Evolutionary conservation across 352 stramenopile genomes (phyloP).

Genomic region (Phytophthora fragariae): DNA sequence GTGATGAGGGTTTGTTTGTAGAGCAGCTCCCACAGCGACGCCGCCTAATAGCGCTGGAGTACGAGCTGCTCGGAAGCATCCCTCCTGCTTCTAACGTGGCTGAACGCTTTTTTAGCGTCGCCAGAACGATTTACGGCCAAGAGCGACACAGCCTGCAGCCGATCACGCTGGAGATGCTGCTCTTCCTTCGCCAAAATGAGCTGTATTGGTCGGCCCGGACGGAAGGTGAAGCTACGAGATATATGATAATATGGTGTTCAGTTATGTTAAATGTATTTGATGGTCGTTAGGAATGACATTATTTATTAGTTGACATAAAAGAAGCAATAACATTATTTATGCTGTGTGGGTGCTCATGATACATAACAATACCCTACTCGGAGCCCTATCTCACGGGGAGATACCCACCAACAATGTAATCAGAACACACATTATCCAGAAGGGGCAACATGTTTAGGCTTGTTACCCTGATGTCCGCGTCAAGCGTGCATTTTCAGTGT

Average conservation of each 20-base stretch:
- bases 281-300: not conserved
- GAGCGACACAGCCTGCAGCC: not conserved
- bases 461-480: too few relatives aligned
- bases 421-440: too few relatives aligned
- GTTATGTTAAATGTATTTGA: conserved; percentile 1
- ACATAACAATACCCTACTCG: too few relatives aligned
- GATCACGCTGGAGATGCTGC: conserved; percentile 8
- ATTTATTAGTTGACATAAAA: not conserved
- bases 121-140: conserved; percentile 8
- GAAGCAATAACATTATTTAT: not conserved
- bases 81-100: not conserved
- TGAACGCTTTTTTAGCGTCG: conserved; percentile 10
- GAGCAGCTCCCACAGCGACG: conserved; percentile 8
- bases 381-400: too few relatives aligned
- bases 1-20: not conserved
- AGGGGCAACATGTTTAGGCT: too few relatives aligned
- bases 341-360: too few relatives aligned
- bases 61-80: not conserved
- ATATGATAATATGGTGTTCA: not conserved
- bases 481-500: too few relatives aligned
- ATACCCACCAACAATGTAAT: too few relatives aligned
- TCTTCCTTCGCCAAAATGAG: conserved; percentile 4
- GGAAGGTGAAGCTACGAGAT: conserved; percentile 1
- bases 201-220: conserved; percentile 1
- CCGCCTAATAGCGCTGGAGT: not conserved